phyloP scores from a whole-genome alignment of 106 monocot species.

The Amphibolis antarctica region DNA sequence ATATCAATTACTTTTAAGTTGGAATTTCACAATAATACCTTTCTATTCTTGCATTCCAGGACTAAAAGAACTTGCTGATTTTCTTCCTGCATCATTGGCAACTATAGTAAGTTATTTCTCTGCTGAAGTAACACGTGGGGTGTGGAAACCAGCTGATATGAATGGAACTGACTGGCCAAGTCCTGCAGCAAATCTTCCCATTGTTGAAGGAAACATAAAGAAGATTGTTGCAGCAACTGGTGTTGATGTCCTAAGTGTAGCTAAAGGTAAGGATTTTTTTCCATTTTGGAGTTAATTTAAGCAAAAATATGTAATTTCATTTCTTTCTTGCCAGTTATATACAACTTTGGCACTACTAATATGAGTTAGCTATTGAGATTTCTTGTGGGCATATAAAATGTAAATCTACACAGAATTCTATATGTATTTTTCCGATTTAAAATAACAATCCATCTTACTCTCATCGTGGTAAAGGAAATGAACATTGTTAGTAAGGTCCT shows the following conservation, averaged over 20 bases:
- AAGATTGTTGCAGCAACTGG: conserved; percentile 91
- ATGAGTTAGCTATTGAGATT: too few species aligned
- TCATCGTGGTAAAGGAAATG: too few species aligned
- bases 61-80: conserved; percentile 87
- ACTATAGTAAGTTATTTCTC: conserved; percentile 95
- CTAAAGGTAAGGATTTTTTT: conserved; percentile 38
- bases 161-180: conserved; percentile 99
- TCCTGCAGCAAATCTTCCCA: conserved; percentile 83
- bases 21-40: background rate
- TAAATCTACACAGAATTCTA: too few species aligned
- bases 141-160: conserved; percentile 96
- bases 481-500: too few species aligned
- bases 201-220: conserved; percentile 79
- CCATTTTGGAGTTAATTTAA: too few species aligned
- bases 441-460: too few species aligned
- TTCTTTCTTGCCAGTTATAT: too few species aligned
- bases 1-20: too few species aligned
- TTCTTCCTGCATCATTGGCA: conserved; percentile 85
- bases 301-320: too few species aligned
- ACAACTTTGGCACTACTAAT: background rate
- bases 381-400: too few species aligned
- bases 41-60: conserved; percentile 31
- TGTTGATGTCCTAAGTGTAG: conserved; percentile 80
- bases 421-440: too few species aligned
- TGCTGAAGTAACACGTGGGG: conserved; percentile 89